A percentile compares a stretch with the other conserved stretches of the same genome.
phyloP scores from a whole-genome alignment of 1,139 yeast genomes.

The Suhomyces bribrorum region DNA sequence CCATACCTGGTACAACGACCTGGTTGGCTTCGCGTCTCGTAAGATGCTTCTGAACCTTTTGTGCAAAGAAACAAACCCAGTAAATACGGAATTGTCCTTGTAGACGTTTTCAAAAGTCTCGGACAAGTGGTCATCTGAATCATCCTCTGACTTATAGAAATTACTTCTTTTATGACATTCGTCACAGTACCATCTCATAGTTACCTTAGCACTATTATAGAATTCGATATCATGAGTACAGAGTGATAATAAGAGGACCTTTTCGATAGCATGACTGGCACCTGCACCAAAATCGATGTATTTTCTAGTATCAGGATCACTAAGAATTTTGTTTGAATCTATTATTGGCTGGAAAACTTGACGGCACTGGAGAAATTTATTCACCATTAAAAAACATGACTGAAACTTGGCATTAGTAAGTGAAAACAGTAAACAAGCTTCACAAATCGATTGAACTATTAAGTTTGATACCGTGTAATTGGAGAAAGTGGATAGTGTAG shows the following conservation, averaged over 20 bases:
- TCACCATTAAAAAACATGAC: constrained; percentile 39
- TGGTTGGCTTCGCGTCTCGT: constrained; percentile 59
- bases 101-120: constrained; percentile 53
- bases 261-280: constrained; percentile 39
- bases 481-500: constrained; percentile 27
- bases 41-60: constrained; percentile 61
- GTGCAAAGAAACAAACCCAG: constrained; percentile 78
- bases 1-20: constrained; percentile 65
- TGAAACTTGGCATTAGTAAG: constrained; percentile 42
- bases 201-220: constrained; percentile 52
- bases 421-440: constrained; percentile 37
- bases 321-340: constrained; percentile 26
- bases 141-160: constrained; percentile 6
- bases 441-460: constrained; percentile 39
- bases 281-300: constrained; percentile 21
- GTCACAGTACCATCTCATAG: constrained; percentile 46
- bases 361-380: constrained; percentile 29
- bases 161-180: constrained; percentile 26
- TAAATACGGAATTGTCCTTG: constrained; percentile 61
- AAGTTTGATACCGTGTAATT: constrained; percentile 35
- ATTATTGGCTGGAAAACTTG: constrained; percentile 25
- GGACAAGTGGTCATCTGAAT: constrained; percentile 22
- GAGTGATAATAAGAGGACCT: constrained; percentile 48
- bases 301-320: constrained; percentile 21
- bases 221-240: constrained; percentile 61